phyloP scores from a whole-genome alignment of 1,139 yeast genomes.

The Taphrina confusa region DNA sequence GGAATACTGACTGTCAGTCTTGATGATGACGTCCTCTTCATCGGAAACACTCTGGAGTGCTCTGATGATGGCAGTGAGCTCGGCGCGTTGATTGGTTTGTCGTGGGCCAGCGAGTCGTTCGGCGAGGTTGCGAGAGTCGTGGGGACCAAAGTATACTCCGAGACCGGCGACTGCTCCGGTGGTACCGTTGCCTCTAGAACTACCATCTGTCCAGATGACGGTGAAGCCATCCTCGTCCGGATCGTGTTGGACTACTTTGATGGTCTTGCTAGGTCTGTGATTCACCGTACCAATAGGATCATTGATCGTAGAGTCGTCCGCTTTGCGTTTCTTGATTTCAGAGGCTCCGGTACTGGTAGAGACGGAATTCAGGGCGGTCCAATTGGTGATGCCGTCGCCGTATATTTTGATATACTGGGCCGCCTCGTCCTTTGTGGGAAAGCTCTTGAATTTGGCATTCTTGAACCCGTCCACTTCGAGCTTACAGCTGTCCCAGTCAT shows the following conservation, averaged over 20 bases:
- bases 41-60: conserved; percentile 53
- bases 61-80: conserved; percentile 62
- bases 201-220: conserved; percentile 69
- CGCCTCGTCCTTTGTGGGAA: conserved; percentile 17
- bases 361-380: background rate
- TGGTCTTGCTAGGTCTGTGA: background rate
- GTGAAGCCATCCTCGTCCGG: background rate
- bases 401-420: background rate
- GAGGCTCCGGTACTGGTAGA: background rate
- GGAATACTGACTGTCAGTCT: conserved; percentile 63
- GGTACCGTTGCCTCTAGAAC: conserved; percentile 59
- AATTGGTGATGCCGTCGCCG: background rate
- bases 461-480: conserved; percentile 54
- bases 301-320: background rate
- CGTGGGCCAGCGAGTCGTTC: conserved; percentile 53
- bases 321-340: background rate
- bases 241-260: background rate
- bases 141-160: conserved; percentile 69
- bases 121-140: conserved; percentile 58
- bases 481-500: conserved; percentile 40
- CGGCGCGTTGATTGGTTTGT: conserved; percentile 83
- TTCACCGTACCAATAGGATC: background rate
- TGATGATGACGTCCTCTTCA: conserved; percentile 45
- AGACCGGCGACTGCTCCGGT: conserved; percentile 58
- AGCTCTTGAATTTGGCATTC: conserved; percentile 27